Conservation (phyloP, 306 rosid genomes). For the Senna siamea region DNA sequence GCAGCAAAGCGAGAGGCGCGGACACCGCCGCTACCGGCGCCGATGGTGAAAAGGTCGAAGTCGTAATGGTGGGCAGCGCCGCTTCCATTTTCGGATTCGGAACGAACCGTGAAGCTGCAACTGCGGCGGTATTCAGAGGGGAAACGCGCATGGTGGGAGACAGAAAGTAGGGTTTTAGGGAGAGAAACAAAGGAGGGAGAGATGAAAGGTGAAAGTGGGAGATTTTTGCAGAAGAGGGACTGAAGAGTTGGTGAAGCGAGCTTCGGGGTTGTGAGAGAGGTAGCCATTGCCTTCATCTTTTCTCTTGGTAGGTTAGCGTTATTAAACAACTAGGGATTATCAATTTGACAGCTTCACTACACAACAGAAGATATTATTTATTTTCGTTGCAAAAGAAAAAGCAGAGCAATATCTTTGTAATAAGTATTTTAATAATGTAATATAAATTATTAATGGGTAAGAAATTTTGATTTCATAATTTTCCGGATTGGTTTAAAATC, state of each 20-base stretch:
- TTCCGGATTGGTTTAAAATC: not conserved
- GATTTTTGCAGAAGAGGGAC: constrained; percentile 25
- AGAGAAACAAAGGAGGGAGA: not conserved
- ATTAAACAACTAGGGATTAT: not conserved
- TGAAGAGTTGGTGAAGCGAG: constrained; percentile 37
- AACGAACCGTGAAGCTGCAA: constrained; percentile 43
- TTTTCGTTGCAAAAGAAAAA: not conserved
- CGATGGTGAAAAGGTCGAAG: constrained; percentile 91
- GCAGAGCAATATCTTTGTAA: no score
- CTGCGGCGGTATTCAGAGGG: constrained; percentile 36
- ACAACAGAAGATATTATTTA: not conserved
- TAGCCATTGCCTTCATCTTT: constrained; percentile 41
- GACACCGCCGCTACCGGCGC: constrained; percentile 97
- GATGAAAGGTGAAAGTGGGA: constrained; percentile 19
- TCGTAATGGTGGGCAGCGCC: constrained; percentile 61
- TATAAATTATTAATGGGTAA: no score
- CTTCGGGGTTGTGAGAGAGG: constrained; percentile 35
- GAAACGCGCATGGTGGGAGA: constrained; percentile 7
- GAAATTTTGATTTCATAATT: no score
- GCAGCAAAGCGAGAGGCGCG: constrained; percentile 87
- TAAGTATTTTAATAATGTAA: no score
- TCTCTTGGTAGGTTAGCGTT: not conserved
- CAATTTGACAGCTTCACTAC: not conserved
- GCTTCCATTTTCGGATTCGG: constrained; percentile 56
- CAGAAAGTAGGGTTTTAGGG: constrained; percentile 35